Evolutionary conservation across 345 rosid species (phyloP).

Genomic region (Citrus medica): DNA sequence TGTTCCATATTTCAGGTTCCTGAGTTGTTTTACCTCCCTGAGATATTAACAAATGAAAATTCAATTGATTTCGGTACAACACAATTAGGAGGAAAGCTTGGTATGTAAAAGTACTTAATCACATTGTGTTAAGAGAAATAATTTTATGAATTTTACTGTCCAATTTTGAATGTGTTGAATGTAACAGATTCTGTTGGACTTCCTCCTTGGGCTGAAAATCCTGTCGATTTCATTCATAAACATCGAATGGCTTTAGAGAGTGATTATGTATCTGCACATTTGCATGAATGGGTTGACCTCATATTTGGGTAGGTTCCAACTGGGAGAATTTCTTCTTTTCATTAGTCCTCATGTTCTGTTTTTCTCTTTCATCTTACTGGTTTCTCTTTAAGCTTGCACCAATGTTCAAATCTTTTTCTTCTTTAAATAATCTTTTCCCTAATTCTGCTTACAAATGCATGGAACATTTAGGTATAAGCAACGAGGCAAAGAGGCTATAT

Average conservation of each 20-base stretch:
- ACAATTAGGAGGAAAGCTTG: conserved; percentile 87
- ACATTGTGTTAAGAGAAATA: conserved; percentile 14
- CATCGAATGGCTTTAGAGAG: conserved; percentile 96
- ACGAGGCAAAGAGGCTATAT: conserved; percentile 97
- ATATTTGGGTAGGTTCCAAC: conserved; percentile 71
- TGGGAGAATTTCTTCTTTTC: background rate
- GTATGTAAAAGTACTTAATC: conserved; percentile 40
- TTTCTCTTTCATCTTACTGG: background rate
- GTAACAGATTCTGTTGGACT: conserved; percentile 80
- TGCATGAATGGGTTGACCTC: conserved; percentile 99
- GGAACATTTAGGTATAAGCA: conserved; percentile 73
- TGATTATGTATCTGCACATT: conserved; percentile 89
- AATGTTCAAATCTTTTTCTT: background rate
- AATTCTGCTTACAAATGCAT: conserved; percentile 11
- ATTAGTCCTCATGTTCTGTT: background rate
- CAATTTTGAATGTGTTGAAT: conserved; percentile 14
- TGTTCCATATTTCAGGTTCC: conserved; percentile 61
- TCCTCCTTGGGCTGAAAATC: conserved; percentile 95
- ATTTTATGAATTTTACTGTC: conserved; percentile 1
- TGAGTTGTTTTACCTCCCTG: conserved; percentile 96
- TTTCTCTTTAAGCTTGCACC: background rate
- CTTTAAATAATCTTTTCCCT: background rate
- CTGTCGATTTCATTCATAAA: conserved; percentile 92
- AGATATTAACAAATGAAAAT: conserved; percentile 86
- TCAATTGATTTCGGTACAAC: conserved; percentile 87